These are phyloP conservation scores for Torulaspora franciscae DNA, from an alignment of 805 yeast genomes.

Conservation along the genomic window DNA sequence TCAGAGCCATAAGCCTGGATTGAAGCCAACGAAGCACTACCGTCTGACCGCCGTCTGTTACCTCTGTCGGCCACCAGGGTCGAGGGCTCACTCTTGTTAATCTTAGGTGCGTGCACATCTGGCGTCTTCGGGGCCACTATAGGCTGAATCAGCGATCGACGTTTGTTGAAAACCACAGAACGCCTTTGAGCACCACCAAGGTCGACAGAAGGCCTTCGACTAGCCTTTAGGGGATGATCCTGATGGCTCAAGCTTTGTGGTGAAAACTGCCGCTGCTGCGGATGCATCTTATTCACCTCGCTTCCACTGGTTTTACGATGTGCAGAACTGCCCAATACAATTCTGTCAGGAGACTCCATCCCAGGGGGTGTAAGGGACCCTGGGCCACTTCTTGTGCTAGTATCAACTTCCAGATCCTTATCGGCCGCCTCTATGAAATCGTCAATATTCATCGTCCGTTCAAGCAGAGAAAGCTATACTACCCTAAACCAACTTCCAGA, in stretches of 20 bases:
- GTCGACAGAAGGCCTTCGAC: background rate
- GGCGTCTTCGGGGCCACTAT: conserved; percentile 23
- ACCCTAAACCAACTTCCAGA: background rate
- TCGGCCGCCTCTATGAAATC: conserved; percentile 38
- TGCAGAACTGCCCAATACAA: background rate
- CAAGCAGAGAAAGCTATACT: background rate
- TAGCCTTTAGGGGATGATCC: conserved; percentile 19
- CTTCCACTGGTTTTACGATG: background rate
- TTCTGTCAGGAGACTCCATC: conserved; percentile 5
- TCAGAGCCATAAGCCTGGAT: conserved; percentile 10
- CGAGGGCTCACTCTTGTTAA: conserved; percentile 8
- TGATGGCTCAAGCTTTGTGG: conserved; percentile 20
- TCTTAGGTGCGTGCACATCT: conserved; percentile 1
- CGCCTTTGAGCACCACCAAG: conserved; percentile 10
- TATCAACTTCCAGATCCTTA: conserved; percentile 34
- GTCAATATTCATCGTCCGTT: conserved; percentile 31
- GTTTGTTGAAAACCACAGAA: conserved; percentile 15
- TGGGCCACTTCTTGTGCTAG: conserved; percentile 31
- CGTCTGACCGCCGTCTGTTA: conserved; percentile 23
- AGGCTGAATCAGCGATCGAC: conserved; percentile 31
- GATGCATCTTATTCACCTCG: conserved; percentile 8
- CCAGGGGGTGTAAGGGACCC: conserved; percentile 10
- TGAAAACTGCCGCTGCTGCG: conserved; percentile 19
- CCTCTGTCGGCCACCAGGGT: conserved; percentile 1
- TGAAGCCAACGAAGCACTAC: conserved; percentile 19